A percentile compares a stretch with the other conserved stretches of the same genome.
These are phyloP conservation scores for Suillus brevipes DNA, from an alignment of 768 basidiomycete species.

Conservation along the genomic window DNA sequence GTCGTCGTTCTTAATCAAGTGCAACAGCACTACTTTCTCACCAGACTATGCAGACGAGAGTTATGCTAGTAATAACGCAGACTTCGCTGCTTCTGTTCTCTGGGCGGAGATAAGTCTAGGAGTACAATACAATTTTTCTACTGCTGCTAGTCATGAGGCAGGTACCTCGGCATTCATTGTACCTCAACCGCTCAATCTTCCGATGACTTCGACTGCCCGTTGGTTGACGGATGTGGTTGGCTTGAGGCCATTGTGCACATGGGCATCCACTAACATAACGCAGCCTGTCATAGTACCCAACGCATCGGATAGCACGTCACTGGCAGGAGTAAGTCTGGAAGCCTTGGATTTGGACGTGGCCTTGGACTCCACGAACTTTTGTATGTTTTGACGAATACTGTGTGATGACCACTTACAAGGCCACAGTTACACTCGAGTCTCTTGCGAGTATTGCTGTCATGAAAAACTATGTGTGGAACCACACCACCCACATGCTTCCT, in stretches of 20 bases:
- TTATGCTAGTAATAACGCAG: constrained; percentile 13
- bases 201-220: constrained; percentile 22
- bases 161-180: constrained; percentile 19
- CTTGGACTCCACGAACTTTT: background rate
- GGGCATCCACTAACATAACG: constrained; percentile 29
- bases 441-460: background rate
- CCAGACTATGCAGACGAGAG: background rate
- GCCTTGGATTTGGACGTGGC: constrained; percentile 22
- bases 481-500: constrained; percentile 17
- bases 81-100: constrained; percentile 19
- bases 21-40: constrained; percentile 15
- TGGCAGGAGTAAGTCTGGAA: constrained; percentile 17
- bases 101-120: constrained; percentile 28
- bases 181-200: constrained; percentile 20
- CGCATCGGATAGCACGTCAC: constrained; percentile 6
- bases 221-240: constrained; percentile 31
- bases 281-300: constrained; percentile 18
- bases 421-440: too few species aligned
- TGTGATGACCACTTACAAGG: too few species aligned
- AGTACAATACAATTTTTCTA: constrained; percentile 25
- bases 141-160: constrained; percentile 13
- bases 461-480: constrained; percentile 6
- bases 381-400: constrained; percentile 14
- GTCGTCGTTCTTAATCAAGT: background rate
- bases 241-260: constrained; percentile 29